Conservation (phyloP, 345 rosid species). For the Murraya paniculata region DNA sequence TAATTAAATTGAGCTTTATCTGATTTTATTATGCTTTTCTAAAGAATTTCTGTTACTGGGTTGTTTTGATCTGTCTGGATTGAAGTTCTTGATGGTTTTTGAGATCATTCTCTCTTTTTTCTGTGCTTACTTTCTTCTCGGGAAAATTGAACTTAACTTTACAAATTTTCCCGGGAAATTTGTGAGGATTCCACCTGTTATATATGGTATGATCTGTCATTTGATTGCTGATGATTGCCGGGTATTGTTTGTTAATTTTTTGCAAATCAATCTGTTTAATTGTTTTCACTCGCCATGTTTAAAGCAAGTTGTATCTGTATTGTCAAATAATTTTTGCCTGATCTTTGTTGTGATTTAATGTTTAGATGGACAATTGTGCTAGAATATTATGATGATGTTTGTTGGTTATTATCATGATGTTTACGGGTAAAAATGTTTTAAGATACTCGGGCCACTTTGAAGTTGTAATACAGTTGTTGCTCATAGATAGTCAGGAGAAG, state of each 20-base stretch:
- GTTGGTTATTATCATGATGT: neutral
- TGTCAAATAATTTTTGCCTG: neutral
- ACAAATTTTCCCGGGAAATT: neutral
- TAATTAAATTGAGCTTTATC: neutral
- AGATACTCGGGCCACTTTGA: neutral
- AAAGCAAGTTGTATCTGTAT: neutral
- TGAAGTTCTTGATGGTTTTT: slow-evolving; percentile 2
- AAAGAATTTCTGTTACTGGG: slow-evolving; percentile 1
- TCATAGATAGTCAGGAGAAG: neutral
- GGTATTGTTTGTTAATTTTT: neutral
- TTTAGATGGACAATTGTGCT: neutral
- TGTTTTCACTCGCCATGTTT: neutral
- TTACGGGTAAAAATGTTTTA: slow-evolving; percentile 1
- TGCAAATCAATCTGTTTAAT: neutral
- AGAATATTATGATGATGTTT: neutral
- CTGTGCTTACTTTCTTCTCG: neutral
- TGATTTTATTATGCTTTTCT: neutral
- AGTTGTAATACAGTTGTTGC: neutral
- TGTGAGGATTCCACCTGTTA: neutral
- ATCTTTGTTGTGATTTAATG: neutral
- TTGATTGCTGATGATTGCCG: neutral
- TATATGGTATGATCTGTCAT: slow-evolving; percentile 5
- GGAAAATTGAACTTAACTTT: too few relatives aligned
- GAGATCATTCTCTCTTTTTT: neutral
- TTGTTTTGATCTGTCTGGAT: neutral